phyloP scores from a whole-genome alignment of 1,284 basidiomycete species.

The Cutaneotrichosporon cavernicola region DNA sequence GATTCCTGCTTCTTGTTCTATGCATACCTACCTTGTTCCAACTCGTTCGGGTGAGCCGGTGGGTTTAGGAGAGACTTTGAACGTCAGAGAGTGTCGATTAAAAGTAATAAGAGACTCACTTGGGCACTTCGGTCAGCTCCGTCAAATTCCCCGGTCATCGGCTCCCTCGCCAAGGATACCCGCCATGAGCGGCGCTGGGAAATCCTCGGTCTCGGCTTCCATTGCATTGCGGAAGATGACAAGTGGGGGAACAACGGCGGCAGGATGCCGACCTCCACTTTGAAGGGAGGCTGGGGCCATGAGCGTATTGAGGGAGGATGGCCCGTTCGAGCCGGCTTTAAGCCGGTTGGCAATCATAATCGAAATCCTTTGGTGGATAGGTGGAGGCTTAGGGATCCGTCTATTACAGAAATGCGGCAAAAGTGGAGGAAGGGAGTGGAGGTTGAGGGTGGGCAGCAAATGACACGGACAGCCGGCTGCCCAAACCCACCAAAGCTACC shows the following conservation, averaged over 20 bases:
- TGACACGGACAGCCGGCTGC: slow-evolving; percentile 1
- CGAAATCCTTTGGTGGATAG: background rate
- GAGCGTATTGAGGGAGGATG: background rate
- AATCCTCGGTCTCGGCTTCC: background rate
- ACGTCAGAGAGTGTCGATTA: no score
- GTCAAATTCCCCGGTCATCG: background rate
- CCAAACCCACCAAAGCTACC: background rate
- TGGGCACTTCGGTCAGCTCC: background rate
- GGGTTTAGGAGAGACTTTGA: no score
- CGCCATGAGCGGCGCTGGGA: background rate
- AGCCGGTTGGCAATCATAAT: background rate
- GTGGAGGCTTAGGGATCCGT: no score
- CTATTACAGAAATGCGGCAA: no score
- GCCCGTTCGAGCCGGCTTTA: background rate
- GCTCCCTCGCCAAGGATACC: background rate
- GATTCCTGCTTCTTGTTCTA: background rate
- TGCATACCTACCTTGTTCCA: background rate
- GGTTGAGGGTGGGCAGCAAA: background rate
- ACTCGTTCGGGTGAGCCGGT: background rate
- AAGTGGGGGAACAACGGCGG: no score
- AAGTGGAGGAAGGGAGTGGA: background rate
- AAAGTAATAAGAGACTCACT: no score
- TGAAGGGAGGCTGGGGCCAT: no score
- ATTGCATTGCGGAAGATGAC: background rate
- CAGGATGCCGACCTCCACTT: background rate